Percentiles rank a stretch among this genome's conserved stretches.
phyloP scores from a whole-genome alignment of 768 basidiomycete species.

The Boletales sp. region DNA sequence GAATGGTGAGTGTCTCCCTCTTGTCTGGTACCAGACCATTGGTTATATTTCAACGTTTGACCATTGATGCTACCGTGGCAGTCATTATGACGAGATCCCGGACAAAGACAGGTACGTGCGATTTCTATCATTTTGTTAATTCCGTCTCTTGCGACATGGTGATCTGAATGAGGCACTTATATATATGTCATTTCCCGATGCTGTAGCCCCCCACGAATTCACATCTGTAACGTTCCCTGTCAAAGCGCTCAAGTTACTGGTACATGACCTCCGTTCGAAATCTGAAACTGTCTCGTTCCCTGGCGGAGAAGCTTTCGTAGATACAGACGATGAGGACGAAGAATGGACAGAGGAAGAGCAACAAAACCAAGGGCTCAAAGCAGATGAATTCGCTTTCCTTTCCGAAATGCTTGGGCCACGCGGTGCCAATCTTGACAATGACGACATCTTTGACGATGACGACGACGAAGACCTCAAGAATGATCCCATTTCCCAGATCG shows the following conservation, averaged over 20 bases:
- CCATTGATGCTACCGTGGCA: constrained; percentile 34
- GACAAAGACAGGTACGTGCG: constrained; percentile 73
- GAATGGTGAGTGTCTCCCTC: constrained; percentile 56
- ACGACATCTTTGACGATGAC: constrained; percentile 66
- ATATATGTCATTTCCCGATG: constrained; percentile 15
- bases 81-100: constrained; percentile 97
- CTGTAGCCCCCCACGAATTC: constrained; percentile 79
- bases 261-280: constrained; percentile 78
- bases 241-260: constrained; percentile 86
- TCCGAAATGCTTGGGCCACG: constrained; percentile 79
- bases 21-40: constrained; percentile 6
- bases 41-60: constrained; percentile 11
- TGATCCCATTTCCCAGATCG: constrained; percentile 84
- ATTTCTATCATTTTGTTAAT: constrained; percentile 5
- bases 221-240: constrained; percentile 83
- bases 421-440: constrained; percentile 71
- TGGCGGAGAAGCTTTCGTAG: constrained; percentile 55
- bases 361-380: constrained; percentile 51
- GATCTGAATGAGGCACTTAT: constrained; percentile 14
- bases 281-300: constrained; percentile 70
- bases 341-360: constrained; percentile 94
- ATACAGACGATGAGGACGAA: constrained; percentile 83
- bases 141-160: not conserved
- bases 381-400: constrained; percentile 79
- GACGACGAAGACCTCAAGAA: constrained; percentile 87